These are phyloP conservation scores for Bretschneidera sinensis DNA, from an alignment of 345 rosid species.

Conservation along the genomic window DNA sequence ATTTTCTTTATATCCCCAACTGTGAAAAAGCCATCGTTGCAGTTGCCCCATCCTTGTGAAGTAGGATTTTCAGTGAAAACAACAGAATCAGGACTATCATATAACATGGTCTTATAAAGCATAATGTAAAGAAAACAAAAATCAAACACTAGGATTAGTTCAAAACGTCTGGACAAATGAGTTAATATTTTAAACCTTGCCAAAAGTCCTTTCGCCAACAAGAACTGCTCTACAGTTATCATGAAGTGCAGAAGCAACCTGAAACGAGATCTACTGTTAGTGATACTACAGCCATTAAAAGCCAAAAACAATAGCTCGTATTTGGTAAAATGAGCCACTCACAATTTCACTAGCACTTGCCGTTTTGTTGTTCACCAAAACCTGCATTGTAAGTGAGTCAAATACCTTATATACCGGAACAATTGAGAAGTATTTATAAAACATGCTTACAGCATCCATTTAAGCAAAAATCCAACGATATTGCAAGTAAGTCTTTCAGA, in stretches of 20 bases:
- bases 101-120: neutral
- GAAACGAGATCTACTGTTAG: slow-evolving; percentile 18
- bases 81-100: neutral
- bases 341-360: slow-evolving; percentile 98
- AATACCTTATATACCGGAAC: neutral
- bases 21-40: too few species aligned
- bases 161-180: neutral
- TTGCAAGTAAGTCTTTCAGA: too few species aligned
- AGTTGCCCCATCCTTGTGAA: too few species aligned
- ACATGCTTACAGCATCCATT: too few species aligned
- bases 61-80: too few species aligned
- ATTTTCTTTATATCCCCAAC: too few species aligned
- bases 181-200: slow-evolving; percentile 51
- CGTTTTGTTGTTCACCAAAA: slow-evolving; percentile 85
- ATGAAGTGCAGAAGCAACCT: slow-evolving; percentile 98
- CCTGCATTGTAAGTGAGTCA: slow-evolving; percentile 34
- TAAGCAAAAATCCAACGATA: too few species aligned
- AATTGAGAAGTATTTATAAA: too few species aligned
- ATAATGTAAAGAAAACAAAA: neutral
- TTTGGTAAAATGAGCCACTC: slow-evolving; percentile 23
- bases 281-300: slow-evolving; percentile 3
- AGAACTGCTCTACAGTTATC: slow-evolving; percentile 97
- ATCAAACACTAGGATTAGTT: neutral
- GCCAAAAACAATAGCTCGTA: slow-evolving; percentile 3
- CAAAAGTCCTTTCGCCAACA: slow-evolving; percentile 84